Evolutionary conservation across 176 grass and related monocot species (phyloP).

Genomic region (Zizania latifolia): DNA sequence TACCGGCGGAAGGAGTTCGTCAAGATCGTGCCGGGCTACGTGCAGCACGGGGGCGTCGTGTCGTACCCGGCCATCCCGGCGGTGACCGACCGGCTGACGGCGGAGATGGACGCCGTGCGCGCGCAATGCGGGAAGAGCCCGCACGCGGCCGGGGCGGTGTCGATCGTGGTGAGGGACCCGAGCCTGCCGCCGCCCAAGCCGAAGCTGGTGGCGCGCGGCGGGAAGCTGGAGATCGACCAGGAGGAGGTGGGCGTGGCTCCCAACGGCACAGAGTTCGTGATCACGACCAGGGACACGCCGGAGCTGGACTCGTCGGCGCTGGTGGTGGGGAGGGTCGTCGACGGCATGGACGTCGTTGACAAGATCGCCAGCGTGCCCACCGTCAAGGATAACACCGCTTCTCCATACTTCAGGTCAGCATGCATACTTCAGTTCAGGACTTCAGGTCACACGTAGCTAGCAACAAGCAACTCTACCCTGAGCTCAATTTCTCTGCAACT

Average conservation of each 20-base stretch:
- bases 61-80: slow-evolving; percentile 36
- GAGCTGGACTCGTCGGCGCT: slow-evolving; percentile 62
- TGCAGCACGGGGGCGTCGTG: slow-evolving; percentile 78
- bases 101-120: slow-evolving; percentile 48
- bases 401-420: slow-evolving; percentile 84
- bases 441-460: too few species aligned
- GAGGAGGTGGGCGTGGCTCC: slow-evolving; percentile 55
- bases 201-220: slow-evolving; percentile 72
- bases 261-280: slow-evolving; percentile 82
- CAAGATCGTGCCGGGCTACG: slow-evolving; percentile 70
- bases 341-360: slow-evolving; percentile 81
- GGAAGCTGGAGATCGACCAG: slow-evolving; percentile 66
- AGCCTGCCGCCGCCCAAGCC: slow-evolving; percentile 66
- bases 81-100: slow-evolving; percentile 33
- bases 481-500: background rate
- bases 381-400: slow-evolving; percentile 69
- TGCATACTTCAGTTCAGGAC: slow-evolving; percentile 86
- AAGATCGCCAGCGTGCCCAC: slow-evolving; percentile 72
- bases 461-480: too few species aligned
- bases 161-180: slow-evolving; percentile 71
- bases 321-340: slow-evolving; percentile 64
- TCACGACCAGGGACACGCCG: slow-evolving; percentile 48
- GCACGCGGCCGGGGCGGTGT: slow-evolving; percentile 54
- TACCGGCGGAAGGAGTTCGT: slow-evolving; percentile 93
- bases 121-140: slow-evolving; percentile 22